Evolutionary conservation across 2,329 filamentous ascomycete genomes (phyloP).

Genomic region (Cordyceps militaris): DNA sequence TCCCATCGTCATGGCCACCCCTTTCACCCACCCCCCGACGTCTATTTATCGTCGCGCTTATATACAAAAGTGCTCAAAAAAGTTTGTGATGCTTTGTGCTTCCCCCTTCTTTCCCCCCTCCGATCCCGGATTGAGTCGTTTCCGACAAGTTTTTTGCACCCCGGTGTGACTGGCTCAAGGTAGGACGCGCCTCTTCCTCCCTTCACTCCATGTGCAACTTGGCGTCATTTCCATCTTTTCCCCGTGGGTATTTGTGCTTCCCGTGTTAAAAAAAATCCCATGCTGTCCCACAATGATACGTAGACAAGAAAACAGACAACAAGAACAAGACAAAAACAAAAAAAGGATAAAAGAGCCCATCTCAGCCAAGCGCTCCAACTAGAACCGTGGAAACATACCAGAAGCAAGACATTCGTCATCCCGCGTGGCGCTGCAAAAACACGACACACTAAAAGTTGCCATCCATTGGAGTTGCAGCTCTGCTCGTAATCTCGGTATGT

Average conservation of each 20-base stretch:
- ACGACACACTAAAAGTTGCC: constrained; percentile 21
- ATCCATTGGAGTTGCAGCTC: constrained; percentile 29
- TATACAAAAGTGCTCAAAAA: constrained; percentile 3
- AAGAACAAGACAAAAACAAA: neutral
- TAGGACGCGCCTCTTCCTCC: neutral
- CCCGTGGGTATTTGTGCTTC: constrained; percentile 1
- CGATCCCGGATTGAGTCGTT: neutral
- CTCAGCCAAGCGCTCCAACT: neutral
- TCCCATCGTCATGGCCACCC: neutral
- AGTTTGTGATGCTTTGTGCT: neutral
- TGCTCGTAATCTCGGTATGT: constrained; percentile 29
- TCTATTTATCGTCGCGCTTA: neutral
- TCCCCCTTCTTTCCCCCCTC: neutral
- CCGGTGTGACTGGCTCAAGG: neutral
- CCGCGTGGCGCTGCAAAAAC: neutral
- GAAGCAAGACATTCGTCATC: neutral
- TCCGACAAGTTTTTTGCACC: neutral
- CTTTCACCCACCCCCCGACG: neutral
- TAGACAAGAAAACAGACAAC: neutral
- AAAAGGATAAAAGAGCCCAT: neutral
- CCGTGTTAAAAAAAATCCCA: neutral
- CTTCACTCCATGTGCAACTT: neutral
- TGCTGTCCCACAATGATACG: neutral
- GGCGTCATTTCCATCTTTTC: neutral
- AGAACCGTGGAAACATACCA: neutral